Evolutionary conservation across 176 grass and related monocot genomes (phyloP).

Genomic region (bread wheat (Triticum aestivum)): DNA sequence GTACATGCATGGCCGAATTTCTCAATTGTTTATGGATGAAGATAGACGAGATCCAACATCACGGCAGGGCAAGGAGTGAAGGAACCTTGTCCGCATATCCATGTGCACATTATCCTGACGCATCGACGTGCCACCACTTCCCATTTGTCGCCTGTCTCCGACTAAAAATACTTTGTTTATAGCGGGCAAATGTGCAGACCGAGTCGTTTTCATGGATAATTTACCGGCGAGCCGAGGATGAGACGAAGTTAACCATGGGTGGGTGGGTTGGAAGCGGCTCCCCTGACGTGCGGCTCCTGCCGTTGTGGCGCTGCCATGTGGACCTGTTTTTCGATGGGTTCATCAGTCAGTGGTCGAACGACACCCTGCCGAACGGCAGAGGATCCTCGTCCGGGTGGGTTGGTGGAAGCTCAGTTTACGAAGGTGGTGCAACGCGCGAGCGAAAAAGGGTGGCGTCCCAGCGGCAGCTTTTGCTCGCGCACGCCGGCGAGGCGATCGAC

Average conservation of each 20-base stretch:
- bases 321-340: no score
- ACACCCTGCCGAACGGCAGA: no score
- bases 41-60: not conserved
- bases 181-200: not conserved
- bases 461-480: constrained; percentile 28
- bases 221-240: not conserved
- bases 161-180: not conserved
- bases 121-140: not conserved
- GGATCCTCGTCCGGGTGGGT: not conserved
- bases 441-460: not conserved
- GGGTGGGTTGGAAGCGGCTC: not conserved
- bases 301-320: no score
- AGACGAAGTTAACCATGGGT: not conserved
- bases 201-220: constrained; percentile 1
- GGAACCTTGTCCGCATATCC: not conserved
- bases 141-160: constrained; percentile 32
- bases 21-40: not conserved
- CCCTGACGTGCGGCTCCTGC: no score
- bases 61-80: not conserved
- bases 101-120: constrained; percentile 28
- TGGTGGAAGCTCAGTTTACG: not conserved
- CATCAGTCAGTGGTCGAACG: no score
- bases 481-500: not conserved
- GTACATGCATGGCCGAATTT: not conserved
- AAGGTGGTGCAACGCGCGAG: not conserved